Conservation (phyloP, 2,329 filamentous ascomycete genomes). For the Fusarium sp. region DNA sequence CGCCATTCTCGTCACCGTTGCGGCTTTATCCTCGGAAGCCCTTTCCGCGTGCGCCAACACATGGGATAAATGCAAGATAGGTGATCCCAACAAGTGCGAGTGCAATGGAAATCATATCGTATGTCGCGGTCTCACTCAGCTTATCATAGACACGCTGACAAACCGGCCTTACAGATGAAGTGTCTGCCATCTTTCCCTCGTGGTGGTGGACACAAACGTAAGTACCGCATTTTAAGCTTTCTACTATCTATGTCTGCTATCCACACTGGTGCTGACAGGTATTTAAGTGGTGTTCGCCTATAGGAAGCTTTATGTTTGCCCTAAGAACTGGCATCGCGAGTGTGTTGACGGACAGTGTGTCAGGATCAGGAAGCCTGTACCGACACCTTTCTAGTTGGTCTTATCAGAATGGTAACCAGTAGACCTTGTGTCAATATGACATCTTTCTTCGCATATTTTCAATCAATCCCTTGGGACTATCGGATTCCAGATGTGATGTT, state of each 20-base stretch:
- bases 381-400: not conserved
- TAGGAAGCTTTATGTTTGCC: not conserved
- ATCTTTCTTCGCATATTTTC: too few relatives aligned
- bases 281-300: not conserved
- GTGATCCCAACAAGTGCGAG: not conserved
- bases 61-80: not conserved
- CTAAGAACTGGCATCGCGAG: not conserved
- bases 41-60: not conserved
- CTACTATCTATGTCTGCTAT: rapidly evolving
- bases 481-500: too few relatives aligned
- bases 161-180: not conserved
- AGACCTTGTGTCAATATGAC: not conserved
- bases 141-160: not conserved
- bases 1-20: not conserved
- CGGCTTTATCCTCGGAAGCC: not conserved
- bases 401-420: rapidly evolving
- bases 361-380: not conserved
- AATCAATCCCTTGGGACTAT: too few relatives aligned
- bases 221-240: not conserved
- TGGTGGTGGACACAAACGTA: not conserved
- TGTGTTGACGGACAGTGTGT: not conserved
- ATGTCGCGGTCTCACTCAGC: rapidly evolving
- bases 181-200: not conserved
- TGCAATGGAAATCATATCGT: not conserved
- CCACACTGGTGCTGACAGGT: not conserved